phyloP scores from a whole-genome alignment of 768 basidiomycete species.

The Mycena capillaripes region DNA sequence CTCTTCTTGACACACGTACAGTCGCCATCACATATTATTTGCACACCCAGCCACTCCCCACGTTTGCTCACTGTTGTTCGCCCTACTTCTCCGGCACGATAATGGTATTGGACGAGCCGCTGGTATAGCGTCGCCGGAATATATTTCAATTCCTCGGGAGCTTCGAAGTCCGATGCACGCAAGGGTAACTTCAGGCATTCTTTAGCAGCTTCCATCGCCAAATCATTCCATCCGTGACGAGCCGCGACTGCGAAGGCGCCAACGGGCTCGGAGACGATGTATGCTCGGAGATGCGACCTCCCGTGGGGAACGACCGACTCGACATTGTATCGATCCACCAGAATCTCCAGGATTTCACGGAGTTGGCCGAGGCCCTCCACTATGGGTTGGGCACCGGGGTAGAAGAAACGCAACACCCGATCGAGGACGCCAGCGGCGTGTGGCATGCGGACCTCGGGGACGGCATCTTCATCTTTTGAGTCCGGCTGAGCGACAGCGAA shows the following conservation, averaged over 20 bases:
- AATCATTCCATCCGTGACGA: no score
- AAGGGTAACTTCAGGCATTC: neutral
- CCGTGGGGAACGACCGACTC: no score
- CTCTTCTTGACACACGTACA: no score
- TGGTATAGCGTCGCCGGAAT: neutral
- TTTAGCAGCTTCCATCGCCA: neutral
- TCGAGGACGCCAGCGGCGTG: neutral
- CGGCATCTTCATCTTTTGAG: neutral
- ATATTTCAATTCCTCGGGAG: neutral
- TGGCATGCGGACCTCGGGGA: neutral
- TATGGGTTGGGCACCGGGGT: conserved; percentile 3
- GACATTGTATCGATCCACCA: no score
- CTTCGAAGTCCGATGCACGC: neutral
- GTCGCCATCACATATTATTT: no score
- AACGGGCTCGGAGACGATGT: no score
- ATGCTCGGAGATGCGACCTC: no score
- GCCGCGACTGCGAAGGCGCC: no score
- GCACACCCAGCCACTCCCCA: no score
- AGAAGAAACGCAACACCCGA: conserved; percentile 3
- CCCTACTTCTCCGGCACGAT: no score
- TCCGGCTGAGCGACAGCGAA: neutral
- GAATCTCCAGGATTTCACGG: neutral
- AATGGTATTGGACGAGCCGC: neutral
- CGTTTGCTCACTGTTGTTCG: no score
- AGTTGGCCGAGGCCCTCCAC: conserved; percentile 6